phyloP scores from a whole-genome alignment of 306 rosid species.

The Cicer pinnatifidum region DNA sequence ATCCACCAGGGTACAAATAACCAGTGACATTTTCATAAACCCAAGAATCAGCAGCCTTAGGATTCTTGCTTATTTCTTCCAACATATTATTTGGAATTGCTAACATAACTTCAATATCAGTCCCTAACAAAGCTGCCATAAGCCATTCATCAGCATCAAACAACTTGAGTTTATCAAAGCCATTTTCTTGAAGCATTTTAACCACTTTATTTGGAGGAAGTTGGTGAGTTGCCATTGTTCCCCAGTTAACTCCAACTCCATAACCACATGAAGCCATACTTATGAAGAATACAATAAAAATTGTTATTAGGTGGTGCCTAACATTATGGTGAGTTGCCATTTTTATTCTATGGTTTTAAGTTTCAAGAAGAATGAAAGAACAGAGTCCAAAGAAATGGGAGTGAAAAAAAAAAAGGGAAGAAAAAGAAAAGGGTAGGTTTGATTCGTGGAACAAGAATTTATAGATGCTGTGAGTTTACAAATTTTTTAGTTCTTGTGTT shows the following conservation, averaged over 20 bases:
- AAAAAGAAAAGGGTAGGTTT: slow-evolving; percentile 45
- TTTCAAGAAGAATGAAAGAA: slow-evolving; percentile 50
- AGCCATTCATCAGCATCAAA: slow-evolving; percentile 86
- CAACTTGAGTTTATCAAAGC: slow-evolving; percentile 70
- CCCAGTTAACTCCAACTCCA: slow-evolving; percentile 91
- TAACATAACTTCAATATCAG: slow-evolving; percentile 82
- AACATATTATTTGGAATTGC: slow-evolving; percentile 84
- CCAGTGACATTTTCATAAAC: slow-evolving; percentile 81
- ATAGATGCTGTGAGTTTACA: slow-evolving; percentile 15
- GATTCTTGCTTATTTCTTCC: slow-evolving; percentile 62
- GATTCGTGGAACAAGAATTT: slow-evolving; percentile 45
- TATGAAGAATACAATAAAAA: slow-evolving; percentile 53
- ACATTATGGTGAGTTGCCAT: slow-evolving; percentile 51
- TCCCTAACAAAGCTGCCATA: slow-evolving; percentile 73
- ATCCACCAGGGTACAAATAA: slow-evolving; percentile 78
- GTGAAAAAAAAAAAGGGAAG: slow-evolving; percentile 43
- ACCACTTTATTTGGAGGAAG: slow-evolving; percentile 74
- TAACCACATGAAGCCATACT: slow-evolving; percentile 39
- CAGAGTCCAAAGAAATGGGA: slow-evolving; percentile 45
- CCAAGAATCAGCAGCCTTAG: slow-evolving; percentile 77
- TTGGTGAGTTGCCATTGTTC: slow-evolving; percentile 78
- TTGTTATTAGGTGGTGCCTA: slow-evolving; percentile 29
- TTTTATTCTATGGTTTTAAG: slow-evolving; percentile 36
- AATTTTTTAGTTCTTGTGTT: slow-evolving; percentile 17
- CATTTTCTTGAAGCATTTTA: slow-evolving; percentile 75